A percentile compares a stretch with the other conserved stretches of the same genome.
Conservation (phyloP, 306 rosid species). For the Dryas alaskensis region DNA sequence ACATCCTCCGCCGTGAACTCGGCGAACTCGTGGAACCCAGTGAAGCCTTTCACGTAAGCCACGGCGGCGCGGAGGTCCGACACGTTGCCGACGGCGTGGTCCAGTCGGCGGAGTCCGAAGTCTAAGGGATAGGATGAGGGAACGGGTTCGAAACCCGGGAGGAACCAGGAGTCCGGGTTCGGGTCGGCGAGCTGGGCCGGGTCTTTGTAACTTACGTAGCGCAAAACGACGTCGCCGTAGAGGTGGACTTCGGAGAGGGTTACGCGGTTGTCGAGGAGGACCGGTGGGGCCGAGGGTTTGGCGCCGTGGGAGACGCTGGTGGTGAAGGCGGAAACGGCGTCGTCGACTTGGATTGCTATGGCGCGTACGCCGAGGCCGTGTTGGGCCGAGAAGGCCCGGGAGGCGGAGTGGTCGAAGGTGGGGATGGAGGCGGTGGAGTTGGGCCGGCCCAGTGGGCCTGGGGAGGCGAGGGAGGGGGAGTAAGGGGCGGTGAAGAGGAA, state of each 20-base stretch:
- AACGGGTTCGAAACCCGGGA: constrained; percentile 62
- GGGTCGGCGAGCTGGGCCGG: constrained; percentile 4
- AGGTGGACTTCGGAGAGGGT: constrained; percentile 59
- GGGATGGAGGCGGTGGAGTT: constrained; percentile 56
- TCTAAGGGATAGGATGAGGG: constrained; percentile 50
- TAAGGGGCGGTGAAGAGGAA: constrained; percentile 93
- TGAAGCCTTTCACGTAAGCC: constrained; percentile 53
- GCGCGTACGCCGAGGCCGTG: constrained; percentile 90
- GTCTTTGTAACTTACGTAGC: constrained; percentile 61
- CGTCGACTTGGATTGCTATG: constrained; percentile 64
- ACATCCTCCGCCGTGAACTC: constrained; percentile 95
- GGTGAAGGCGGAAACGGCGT: constrained; percentile 60
- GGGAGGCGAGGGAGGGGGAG: constrained; percentile 49
- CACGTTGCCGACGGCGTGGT: constrained; percentile 95
- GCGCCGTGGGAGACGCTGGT: constrained; percentile 68
- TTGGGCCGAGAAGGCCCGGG: constrained; percentile 48
- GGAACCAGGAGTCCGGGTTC: constrained; percentile 44
- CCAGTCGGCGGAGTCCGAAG: constrained; percentile 68
- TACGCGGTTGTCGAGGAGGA: constrained; percentile 42
- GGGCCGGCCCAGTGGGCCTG: constrained; percentile 12
- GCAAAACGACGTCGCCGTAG: constrained; percentile 87
- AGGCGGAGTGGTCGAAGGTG: constrained; percentile 45
- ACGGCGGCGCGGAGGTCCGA: constrained; percentile 45
- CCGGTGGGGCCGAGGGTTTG: constrained; percentile 38
- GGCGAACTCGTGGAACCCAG: constrained; percentile 88